Conservation (phyloP, 257 asterid species). For the Eustoma russellianum region DNA sequence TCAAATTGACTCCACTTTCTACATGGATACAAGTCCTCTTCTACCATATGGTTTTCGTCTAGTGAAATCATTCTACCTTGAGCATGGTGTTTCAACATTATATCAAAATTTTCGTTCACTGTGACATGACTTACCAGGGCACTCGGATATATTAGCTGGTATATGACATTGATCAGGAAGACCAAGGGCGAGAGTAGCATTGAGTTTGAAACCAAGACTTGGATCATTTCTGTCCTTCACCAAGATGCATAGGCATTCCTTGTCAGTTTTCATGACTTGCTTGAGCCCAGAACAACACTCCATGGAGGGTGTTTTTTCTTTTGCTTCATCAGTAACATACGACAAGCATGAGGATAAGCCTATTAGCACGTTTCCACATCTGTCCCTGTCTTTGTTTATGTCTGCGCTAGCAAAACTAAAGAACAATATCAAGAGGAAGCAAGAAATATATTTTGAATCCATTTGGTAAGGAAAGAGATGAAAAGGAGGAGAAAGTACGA, state of each 20-base stretch:
- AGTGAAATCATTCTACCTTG: too few relatives aligned
- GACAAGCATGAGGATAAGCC: constrained; percentile 67
- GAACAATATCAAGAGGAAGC: neutral
- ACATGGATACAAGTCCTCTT: neutral
- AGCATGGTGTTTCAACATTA: too few relatives aligned
- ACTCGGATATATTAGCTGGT: constrained; percentile 30
- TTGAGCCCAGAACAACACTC: constrained; percentile 65
- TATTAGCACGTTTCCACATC: constrained; percentile 40
- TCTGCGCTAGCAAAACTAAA: constrained; percentile 25
- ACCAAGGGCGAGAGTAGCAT: constrained; percentile 55
- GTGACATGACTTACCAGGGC: constrained; percentile 35
- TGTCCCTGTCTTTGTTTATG: constrained; percentile 38
- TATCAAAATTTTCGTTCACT: too few relatives aligned
- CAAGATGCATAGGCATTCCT: constrained; percentile 55
- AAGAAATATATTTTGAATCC: constrained; percentile 13
- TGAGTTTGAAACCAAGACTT: constrained; percentile 50
- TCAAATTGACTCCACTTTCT: neutral
- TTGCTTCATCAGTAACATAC: constrained; percentile 49
- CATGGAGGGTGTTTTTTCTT: constrained; percentile 37
- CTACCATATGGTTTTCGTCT: too few relatives aligned
- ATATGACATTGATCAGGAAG: constrained; percentile 47
- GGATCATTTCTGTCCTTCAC: constrained; percentile 74
- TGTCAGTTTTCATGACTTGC: constrained; percentile 31
- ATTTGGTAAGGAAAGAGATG: constrained; percentile 11
- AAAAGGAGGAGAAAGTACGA: neutral